Conservation (phyloP, 352 stramenopile species). For the Hyaloperonospora brassicae region DNA sequence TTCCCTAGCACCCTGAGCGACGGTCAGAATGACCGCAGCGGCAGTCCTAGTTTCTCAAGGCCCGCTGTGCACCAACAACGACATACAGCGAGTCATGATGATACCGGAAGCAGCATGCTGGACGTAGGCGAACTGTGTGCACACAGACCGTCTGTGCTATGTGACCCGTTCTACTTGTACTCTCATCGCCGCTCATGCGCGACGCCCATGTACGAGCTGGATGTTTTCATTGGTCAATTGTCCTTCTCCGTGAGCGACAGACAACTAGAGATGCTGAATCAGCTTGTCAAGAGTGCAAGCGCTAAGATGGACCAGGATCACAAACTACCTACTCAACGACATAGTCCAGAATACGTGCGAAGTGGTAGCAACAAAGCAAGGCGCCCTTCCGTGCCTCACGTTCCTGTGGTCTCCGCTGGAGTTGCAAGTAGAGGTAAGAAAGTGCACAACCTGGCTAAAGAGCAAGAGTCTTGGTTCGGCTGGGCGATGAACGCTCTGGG, state of each 20-base stretch:
- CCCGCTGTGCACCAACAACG: conserved; percentile 10
- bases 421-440: conserved; percentile 3
- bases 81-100: not conserved
- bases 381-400: not conserved
- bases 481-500: conserved; percentile 65
- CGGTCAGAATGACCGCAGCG: conserved; percentile 11
- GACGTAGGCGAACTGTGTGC: conserved; percentile 32
- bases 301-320: conserved; percentile 22
- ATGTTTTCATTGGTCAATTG: conserved; percentile 63
- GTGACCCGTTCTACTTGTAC: conserved; percentile 66
- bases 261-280: conserved; percentile 72
- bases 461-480: conserved; percentile 46
- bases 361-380: not conserved
- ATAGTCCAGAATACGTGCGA: not conserved
- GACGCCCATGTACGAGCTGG: conserved; percentile 50
- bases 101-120: conserved; percentile 19
- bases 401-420: not conserved
- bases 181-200: conserved; percentile 40
- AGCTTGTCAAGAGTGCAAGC: conserved; percentile 44
- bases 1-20: conserved; percentile 25
- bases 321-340: conserved; percentile 1
- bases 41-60: conserved; percentile 11
- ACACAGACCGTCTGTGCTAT: conserved; percentile 38
- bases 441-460: conserved; percentile 3
- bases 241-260: conserved; percentile 75